phyloP scores from a whole-genome alignment of 202 grass and related monocot species.

The Setaria viridis region DNA sequence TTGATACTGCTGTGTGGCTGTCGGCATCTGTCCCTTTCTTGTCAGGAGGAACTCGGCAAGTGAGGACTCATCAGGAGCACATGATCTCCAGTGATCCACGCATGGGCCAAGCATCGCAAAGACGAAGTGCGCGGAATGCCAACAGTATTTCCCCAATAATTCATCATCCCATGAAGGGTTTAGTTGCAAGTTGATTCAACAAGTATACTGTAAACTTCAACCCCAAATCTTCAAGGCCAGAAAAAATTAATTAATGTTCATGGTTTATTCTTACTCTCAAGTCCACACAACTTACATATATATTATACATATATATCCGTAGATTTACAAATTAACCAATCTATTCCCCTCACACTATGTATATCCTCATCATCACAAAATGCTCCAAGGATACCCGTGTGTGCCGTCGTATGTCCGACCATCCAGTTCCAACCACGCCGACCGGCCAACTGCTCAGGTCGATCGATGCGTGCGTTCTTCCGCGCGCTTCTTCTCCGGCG shows the following conservation, averaged over 20 bases:
- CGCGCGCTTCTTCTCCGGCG: background rate
- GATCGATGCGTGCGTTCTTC: conserved; percentile 19
- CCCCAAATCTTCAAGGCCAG: background rate
- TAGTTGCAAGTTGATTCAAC: background rate
- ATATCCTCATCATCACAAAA: conserved; percentile 48
- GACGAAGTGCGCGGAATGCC: background rate
- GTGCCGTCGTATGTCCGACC: background rate
- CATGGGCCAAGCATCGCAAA: background rate
- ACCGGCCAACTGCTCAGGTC: background rate
- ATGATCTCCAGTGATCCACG: background rate
- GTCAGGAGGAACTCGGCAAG: background rate
- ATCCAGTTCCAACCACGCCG: background rate
- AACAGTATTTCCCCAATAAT: background rate
- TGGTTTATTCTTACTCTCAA: conserved; percentile 32
- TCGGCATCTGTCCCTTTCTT: background rate
- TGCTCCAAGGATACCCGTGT: conserved; percentile 49
- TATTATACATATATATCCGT: background rate
- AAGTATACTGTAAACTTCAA: background rate
- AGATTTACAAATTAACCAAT: conserved; percentile 29
- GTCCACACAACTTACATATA: conserved; percentile 24
- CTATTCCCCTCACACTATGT: background rate
- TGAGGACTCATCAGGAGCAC: background rate
- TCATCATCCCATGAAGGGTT: background rate
- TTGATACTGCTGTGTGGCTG: background rate
- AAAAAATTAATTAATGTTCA: background rate